phyloP scores from a whole-genome alignment of 352 stramenopile genomes.

The Stramenopiles sp. region DNA sequence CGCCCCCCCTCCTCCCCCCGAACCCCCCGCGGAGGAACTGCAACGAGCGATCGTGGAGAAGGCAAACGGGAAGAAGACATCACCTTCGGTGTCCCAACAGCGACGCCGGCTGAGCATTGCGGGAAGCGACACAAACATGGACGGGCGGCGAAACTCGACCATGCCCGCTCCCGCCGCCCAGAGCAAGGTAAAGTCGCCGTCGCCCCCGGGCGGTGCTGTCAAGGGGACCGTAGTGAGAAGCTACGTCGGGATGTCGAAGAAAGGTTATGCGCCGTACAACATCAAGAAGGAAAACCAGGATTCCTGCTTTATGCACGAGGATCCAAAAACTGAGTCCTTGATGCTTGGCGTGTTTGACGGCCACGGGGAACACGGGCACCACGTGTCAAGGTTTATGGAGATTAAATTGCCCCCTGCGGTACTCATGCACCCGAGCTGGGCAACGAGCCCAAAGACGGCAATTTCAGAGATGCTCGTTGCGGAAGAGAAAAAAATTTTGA shows the following conservation, averaged over 20 bases:
- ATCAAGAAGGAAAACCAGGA: conserved; percentile 21
- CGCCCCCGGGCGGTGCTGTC: neutral
- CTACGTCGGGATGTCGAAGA: conserved; percentile 20
- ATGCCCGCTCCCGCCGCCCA: neutral
- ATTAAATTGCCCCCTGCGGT: neutral
- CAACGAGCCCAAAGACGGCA: neutral
- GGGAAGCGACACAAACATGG: neutral
- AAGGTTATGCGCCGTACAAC: conserved; percentile 19
- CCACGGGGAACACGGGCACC: conserved; percentile 19
- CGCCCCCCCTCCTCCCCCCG: neutral
- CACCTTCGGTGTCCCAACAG: neutral
- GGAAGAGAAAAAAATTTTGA: neutral
- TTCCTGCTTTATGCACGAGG: conserved; percentile 16
- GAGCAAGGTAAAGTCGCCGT: neutral
- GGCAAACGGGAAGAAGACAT: neutral
- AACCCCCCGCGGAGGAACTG: neutral
- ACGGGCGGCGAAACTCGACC: neutral
- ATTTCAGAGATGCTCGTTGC: neutral
- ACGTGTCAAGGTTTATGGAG: conserved; percentile 10
- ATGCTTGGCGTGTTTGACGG: conserved; percentile 19
- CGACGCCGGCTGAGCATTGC: neutral
- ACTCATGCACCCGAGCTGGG: neutral
- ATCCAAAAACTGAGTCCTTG: conserved; percentile 14
- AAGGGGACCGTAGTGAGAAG: neutral
- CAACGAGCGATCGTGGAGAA: neutral